phyloP scores from a whole-genome alignment of 345 rosid species.

The Linum tenue region DNA sequence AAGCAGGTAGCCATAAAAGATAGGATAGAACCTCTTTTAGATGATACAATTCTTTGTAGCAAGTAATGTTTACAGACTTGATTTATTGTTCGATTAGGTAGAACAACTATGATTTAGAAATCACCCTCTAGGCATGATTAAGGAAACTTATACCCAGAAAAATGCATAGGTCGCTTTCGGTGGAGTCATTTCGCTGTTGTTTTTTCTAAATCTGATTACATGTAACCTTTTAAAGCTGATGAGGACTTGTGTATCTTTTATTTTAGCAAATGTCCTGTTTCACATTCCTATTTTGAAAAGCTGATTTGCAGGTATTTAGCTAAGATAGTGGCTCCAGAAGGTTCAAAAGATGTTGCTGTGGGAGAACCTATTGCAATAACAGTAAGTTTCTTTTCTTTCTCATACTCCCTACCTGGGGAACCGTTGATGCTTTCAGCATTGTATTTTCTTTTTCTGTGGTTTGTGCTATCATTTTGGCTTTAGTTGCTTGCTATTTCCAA shows the following conservation, averaged over 20 bases:
- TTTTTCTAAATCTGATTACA: background rate
- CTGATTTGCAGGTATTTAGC: slow-evolving; percentile 46
- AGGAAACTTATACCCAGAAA: background rate
- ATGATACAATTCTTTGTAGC: background rate
- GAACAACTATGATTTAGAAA: background rate
- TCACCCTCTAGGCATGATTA: background rate
- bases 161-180: background rate
- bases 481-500: background rate
- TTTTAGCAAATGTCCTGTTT: background rate
- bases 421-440: background rate
- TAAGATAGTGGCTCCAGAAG: slow-evolving; percentile 60
- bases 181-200: background rate
- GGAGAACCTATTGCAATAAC: slow-evolving; percentile 62
- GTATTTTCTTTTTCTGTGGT: background rate
- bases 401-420: background rate
- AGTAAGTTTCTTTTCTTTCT: slow-evolving; percentile 27
- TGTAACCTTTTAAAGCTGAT: background rate
- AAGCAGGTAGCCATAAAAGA: background rate
- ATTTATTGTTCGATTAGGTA: background rate
- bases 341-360: slow-evolving; percentile 59
- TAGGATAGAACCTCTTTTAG: background rate
- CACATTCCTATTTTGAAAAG: slow-evolving; percentile 12
- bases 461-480: background rate
- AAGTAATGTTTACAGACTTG: background rate
- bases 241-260: background rate